phyloP scores from a whole-genome alignment of 345 rosid genomes.

The Salix arbutifolia region DNA sequence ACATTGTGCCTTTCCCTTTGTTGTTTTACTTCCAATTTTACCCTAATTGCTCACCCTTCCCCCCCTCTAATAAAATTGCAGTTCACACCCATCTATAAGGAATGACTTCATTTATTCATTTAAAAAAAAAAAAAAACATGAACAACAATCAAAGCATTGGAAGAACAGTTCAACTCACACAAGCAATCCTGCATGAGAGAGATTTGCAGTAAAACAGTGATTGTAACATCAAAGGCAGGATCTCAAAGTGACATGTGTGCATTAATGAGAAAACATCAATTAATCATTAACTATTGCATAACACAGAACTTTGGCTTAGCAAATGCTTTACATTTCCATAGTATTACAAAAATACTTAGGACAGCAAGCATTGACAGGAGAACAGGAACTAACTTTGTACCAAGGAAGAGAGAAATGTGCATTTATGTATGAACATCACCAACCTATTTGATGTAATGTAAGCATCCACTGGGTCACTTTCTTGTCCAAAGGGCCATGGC shows the following conservation, averaged over 20 bases:
- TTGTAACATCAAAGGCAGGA: neutral
- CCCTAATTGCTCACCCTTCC: neutral
- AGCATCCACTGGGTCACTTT: slow-evolving; percentile 85
- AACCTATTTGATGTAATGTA: slow-evolving; percentile 94
- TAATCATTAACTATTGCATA: neutral
- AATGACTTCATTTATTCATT: neutral
- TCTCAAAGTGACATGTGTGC: neutral
- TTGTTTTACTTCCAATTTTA: neutral
- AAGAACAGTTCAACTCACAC: neutral
- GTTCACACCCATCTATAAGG: neutral
- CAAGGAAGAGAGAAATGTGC: neutral
- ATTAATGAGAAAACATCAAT: neutral
- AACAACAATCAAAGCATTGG: neutral
- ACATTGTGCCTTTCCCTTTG: neutral
- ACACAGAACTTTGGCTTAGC: neutral
- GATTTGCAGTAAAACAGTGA: neutral
- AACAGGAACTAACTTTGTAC: neutral
- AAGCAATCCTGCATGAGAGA: neutral
- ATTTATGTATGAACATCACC: slow-evolving; percentile 16
- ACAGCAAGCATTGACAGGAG: neutral
- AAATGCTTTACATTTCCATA: slow-evolving; percentile 2
- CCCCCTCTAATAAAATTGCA: neutral
- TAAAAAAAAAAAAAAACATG: neutral
- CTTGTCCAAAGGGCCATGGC: slow-evolving; percentile 59
- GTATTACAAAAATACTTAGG: neutral